phyloP scores from a whole-genome alignment of 805 yeast species.

The Wickerhamomyces hampshirensis region DNA sequence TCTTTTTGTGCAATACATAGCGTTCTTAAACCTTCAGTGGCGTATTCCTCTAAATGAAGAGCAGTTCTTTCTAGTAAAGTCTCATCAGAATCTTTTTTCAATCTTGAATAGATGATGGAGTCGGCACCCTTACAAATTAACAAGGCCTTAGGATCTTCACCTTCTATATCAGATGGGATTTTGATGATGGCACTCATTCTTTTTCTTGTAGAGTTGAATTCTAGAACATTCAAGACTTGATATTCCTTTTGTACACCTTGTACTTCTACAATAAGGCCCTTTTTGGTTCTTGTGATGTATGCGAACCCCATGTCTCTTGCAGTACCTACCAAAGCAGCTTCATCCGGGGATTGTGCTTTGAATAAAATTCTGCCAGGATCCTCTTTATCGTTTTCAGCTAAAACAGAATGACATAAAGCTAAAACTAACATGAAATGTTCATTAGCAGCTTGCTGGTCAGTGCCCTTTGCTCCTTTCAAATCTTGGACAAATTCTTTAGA shows the following conservation, averaged over 20 bases:
- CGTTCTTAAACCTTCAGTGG: constrained; percentile 81
- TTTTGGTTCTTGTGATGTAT: constrained; percentile 60
- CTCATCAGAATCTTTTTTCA: constrained; percentile 43
- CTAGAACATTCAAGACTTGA: constrained; percentile 65
- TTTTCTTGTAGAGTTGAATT: constrained; percentile 80
- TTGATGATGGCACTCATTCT: constrained; percentile 83
- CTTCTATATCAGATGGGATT: constrained; percentile 45
- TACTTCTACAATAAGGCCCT: constrained; percentile 59
- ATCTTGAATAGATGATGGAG: constrained; percentile 67
- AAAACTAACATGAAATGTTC: constrained; percentile 75
- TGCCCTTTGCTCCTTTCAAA: constrained; percentile 46
- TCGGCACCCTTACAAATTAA: constrained; percentile 85
- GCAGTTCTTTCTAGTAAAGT: constrained; percentile 59
- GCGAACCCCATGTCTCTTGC: constrained; percentile 75
- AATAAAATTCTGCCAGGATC: constrained; percentile 51
- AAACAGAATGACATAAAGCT: constrained; percentile 75
- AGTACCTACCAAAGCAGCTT: constrained; percentile 78
- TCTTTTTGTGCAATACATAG: constrained; percentile 74
- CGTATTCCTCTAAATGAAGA: constrained; percentile 68
- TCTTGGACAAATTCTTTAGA: constrained; percentile 65
- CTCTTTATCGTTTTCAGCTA: constrained; percentile 60
- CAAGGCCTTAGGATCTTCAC: constrained; percentile 52
- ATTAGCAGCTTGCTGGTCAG: constrained; percentile 48
- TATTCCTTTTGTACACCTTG: constrained; percentile 70
- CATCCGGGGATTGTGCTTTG: constrained; percentile 84